phyloP scores from a whole-genome alignment of 805 yeast genomes.

The Saturnispora serradocipensis region DNA sequence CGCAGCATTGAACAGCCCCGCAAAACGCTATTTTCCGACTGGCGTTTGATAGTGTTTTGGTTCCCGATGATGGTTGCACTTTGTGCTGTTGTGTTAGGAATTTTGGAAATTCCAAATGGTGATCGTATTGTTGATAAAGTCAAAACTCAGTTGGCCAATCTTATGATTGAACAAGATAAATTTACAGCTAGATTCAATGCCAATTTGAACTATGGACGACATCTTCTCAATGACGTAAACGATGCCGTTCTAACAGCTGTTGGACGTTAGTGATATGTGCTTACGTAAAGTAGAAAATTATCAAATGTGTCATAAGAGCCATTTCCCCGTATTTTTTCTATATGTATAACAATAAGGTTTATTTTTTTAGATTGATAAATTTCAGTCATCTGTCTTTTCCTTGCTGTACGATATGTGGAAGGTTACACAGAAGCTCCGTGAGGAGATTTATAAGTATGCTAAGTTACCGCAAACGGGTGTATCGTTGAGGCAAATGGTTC shows the following conservation, averaged over 20 bases:
- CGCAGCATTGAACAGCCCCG: constrained; percentile 17
- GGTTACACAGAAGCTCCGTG: constrained; percentile 39
- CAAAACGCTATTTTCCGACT: constrained; percentile 57
- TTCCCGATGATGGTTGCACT: constrained; percentile 61
- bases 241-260: constrained; percentile 33
- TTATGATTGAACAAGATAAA: constrained; percentile 41
- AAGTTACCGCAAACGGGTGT: constrained; percentile 75
- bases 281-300: not conserved
- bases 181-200: constrained; percentile 28
- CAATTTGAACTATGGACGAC: constrained; percentile 25
- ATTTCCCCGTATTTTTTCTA: not conserved
- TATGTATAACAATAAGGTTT: not conserved
- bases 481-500: constrained; percentile 82
- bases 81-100: constrained; percentile 31
- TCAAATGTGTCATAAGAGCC: not conserved
- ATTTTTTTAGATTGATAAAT: not conserved
- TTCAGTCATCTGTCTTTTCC: not conserved
- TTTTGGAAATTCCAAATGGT: constrained; percentile 4
- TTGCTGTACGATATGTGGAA: constrained; percentile 31
- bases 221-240: constrained; percentile 32
- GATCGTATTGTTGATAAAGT: not conserved
- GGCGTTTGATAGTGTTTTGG: constrained; percentile 86
- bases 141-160: constrained; percentile 26
- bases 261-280: constrained; percentile 15
- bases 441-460: constrained; percentile 56